Evolutionary conservation across 345 rosid genomes (phyloP).

Genomic region (Gynandropsis gynandra): DNA sequence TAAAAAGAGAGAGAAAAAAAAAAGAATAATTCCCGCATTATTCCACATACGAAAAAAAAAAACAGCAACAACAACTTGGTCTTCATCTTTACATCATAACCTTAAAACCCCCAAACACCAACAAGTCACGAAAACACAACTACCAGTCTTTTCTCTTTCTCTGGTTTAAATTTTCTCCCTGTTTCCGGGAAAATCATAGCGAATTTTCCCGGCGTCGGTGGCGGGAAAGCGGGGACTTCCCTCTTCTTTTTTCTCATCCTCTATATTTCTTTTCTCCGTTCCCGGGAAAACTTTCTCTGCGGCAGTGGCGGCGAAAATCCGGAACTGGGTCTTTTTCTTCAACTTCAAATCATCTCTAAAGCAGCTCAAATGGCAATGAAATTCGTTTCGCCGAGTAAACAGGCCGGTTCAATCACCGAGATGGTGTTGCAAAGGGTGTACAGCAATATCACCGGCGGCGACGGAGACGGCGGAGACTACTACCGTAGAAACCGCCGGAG

Average conservation of each 20-base stretch:
- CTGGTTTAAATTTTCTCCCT: background rate
- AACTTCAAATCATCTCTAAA: slow-evolving; percentile 1
- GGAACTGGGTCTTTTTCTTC: too few relatives aligned
- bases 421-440: slow-evolving; percentile 53
- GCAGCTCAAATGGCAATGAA: slow-evolving; percentile 24
- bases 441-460: slow-evolving; percentile 33
- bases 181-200: slow-evolving; percentile 16
- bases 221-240: background rate
- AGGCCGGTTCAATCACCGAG: slow-evolving; percentile 51
- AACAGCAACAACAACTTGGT: slow-evolving; percentile 13
- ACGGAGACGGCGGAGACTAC: slow-evolving; percentile 11
- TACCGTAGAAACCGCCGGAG: slow-evolving; percentile 5
- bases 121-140: slow-evolving; percentile 17
- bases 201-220: slow-evolving; percentile 14
- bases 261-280: background rate
- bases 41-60: slow-evolving; percentile 17
- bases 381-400: slow-evolving; percentile 50
- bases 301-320: too few relatives aligned
- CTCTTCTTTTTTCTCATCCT: background rate
- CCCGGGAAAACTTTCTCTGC: background rate
- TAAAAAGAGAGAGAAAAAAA: background rate
- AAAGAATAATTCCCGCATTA: slow-evolving; percentile 31
- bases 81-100: slow-evolving; percentile 14
- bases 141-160: slow-evolving; percentile 15
- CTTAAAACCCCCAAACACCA: slow-evolving; percentile 16